Conservation (phyloP, 306 rosid species). For the Spatholobus suberectus region DNA sequence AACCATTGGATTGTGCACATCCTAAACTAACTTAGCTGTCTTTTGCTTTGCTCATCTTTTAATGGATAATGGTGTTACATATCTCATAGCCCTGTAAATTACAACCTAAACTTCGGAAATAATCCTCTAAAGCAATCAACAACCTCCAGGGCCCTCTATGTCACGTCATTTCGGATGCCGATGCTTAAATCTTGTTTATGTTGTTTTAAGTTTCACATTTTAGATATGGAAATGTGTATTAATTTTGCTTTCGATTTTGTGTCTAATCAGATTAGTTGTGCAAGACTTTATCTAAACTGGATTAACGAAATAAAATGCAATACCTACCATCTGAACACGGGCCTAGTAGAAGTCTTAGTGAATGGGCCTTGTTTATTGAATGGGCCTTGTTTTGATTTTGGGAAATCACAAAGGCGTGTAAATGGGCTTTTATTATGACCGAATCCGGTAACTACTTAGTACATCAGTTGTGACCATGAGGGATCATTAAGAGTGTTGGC, state of each 20-base stretch:
- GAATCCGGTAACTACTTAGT: neutral
- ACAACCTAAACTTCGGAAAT: neutral
- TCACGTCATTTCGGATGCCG: neutral
- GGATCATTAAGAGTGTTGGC: neutral
- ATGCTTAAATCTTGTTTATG: neutral
- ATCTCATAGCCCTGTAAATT: neutral
- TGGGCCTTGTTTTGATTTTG: constrained; percentile 15
- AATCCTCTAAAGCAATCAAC: neutral
- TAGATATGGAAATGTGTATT: neutral
- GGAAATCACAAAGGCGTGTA: too few species aligned
- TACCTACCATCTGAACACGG: neutral
- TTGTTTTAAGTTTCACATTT: too few species aligned
- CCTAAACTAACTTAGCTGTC: constrained; percentile 12
- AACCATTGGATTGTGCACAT: neutral
- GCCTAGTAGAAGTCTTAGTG: neutral
- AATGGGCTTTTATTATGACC: neutral
- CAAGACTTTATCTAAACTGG: too few species aligned
- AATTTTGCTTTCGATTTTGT: too few species aligned
- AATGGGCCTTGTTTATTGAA: too few species aligned
- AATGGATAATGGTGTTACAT: too few species aligned
- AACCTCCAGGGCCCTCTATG: neutral
- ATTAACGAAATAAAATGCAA: too few species aligned
- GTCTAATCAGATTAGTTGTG: neutral
- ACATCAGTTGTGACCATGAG: neutral
- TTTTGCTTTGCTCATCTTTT: neutral